Base-by-base conservation (phyloP, 2,329 filamentous ascomycete genomes). In the Myotisia sp. region DNA sequence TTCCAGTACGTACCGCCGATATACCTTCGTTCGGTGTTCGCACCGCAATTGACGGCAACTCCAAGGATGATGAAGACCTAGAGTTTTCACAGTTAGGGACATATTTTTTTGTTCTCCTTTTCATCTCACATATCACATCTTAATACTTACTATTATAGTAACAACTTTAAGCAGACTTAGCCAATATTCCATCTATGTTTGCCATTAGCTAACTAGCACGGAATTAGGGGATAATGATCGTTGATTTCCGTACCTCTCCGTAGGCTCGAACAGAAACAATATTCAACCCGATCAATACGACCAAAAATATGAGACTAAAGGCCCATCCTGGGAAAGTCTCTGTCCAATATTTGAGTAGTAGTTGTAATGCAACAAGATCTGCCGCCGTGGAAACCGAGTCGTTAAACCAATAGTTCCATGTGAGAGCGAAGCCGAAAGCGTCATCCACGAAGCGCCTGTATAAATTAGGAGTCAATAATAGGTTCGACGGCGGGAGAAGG, bases 291-390 rank as follows among this genome's bases (percentile, higher is more conserved):
- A 76, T 64, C 22, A 76, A 51, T 2, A 73, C 50, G 4, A 66
- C 58, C 58, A 71, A 68, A 43, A 77, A 74, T 20, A 77, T 73
- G 34, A 77, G 47, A 44, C 70, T 74, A 28, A 77, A 56, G 0
- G 67, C 74, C 64, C 71, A 76, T 2, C 72, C 71, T 0, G 74
- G 74, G 33, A 79, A 72, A 39, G 66, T 64, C 28, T 70, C 64
- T 22, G 65, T 68, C 73, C 74, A 78, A 47, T 73, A 77, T 30
- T 72, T 53, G 34, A 76, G 52, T 2, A 78, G 47, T 2, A 78
- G 53, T 47, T 73, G 69, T 21, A 72, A 49, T 0, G 70, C 65
- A 13, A 76, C 69, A 17, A 78, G 54, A 53, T 79, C 74, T 0
- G 71, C 60, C 0, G 73, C 74, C 1, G 66, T 71, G 0, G 64